Conservation (phyloP, 768 basidiomycete species). For the Phanerochaete carnosa region DNA sequence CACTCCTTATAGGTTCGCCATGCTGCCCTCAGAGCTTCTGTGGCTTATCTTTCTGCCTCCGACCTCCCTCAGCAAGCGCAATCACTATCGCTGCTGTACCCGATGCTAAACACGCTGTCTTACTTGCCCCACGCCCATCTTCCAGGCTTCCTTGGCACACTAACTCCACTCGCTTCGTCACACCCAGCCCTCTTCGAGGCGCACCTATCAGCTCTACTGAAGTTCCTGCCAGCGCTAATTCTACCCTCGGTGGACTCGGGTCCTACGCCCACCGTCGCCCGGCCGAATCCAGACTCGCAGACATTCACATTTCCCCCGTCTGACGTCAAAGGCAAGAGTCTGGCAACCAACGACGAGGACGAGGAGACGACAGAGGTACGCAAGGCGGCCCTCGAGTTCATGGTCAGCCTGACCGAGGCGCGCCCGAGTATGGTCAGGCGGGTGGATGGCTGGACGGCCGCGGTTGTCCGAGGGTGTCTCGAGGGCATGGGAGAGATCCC, state of each 20-base stretch:
- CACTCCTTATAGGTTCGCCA: constrained; percentile 54
- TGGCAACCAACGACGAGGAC: constrained; percentile 32
- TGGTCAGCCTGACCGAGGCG: constrained; percentile 79
- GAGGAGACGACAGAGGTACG: constrained; percentile 71
- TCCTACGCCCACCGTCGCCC: constrained; percentile 51
- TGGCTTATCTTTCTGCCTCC: constrained; percentile 62
- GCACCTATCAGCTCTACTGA: constrained; percentile 63
- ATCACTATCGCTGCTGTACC: constrained; percentile 55
- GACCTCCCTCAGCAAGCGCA: constrained; percentile 61
- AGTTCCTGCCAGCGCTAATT: constrained; percentile 65
- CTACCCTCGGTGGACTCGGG: constrained; percentile 56
- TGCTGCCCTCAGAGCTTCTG: constrained; percentile 67
- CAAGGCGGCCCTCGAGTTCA: constrained; percentile 75
- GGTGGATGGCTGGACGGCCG: constrained; percentile 66
- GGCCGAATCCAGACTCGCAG: constrained; percentile 36
- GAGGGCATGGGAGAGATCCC: constrained; percentile 82
- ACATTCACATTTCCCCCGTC: constrained; percentile 39
- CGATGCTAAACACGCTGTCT: constrained; percentile 75
- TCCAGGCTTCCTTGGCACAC: constrained; percentile 60
- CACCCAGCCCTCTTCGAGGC: constrained; percentile 72
- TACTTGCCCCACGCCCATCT: constrained; percentile 50
- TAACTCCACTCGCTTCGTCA: constrained; percentile 68
- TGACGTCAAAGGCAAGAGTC: constrained; percentile 26
- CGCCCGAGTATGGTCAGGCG: constrained; percentile 65
- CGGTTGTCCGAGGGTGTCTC: constrained; percentile 70